phyloP scores from a whole-genome alignment of 345 rosid genomes.

The Nasturtium officinale region DNA sequence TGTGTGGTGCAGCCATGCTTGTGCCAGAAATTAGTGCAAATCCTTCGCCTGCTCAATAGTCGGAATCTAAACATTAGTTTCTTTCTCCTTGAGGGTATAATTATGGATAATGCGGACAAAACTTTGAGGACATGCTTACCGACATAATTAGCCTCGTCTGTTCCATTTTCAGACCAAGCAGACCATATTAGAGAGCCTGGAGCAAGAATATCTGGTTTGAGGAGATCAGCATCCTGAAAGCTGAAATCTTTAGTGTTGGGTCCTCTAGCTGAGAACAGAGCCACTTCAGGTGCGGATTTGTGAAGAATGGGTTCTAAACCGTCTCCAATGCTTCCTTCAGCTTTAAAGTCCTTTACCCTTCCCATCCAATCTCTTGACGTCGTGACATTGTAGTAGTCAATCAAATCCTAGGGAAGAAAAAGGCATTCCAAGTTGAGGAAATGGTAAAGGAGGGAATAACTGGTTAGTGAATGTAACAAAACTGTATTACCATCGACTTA shows the following conservation, averaged over 20 bases:
- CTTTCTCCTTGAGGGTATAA: slow-evolving; percentile 4
- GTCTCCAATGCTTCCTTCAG: slow-evolving; percentile 86
- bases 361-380: slow-evolving; percentile 97
- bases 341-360: slow-evolving; percentile 83
- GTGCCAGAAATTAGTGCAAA: slow-evolving; percentile 98
- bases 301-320: slow-evolving; percentile 92
- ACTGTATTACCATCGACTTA: slow-evolving; percentile 72
- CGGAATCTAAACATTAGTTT: neutral
- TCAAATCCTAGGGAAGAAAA: slow-evolving; percentile 62
- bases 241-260: slow-evolving; percentile 94
- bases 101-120: neutral
- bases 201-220: slow-evolving; percentile 96
- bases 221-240: slow-evolving; percentile 97
- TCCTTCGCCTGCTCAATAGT: slow-evolving; percentile 73
- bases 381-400: slow-evolving; percentile 89
- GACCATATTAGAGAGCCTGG: slow-evolving; percentile 99
- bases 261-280: slow-evolving; percentile 94
- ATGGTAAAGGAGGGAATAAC: neutral
- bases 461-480: neutral
- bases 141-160: slow-evolving; percentile 83
- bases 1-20: slow-evolving; percentile 99
- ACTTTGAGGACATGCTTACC: slow-evolving; percentile 53
- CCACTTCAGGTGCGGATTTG: slow-evolving; percentile 99
- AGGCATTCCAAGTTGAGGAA: slow-evolving; percentile 1
- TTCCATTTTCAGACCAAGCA: slow-evolving; percentile 99